Percentiles rank a stretch among this genome's conserved stretches.
Conservation (phyloP, 1,284 basidiomycete species). For the Testicularia cyperi region DNA sequence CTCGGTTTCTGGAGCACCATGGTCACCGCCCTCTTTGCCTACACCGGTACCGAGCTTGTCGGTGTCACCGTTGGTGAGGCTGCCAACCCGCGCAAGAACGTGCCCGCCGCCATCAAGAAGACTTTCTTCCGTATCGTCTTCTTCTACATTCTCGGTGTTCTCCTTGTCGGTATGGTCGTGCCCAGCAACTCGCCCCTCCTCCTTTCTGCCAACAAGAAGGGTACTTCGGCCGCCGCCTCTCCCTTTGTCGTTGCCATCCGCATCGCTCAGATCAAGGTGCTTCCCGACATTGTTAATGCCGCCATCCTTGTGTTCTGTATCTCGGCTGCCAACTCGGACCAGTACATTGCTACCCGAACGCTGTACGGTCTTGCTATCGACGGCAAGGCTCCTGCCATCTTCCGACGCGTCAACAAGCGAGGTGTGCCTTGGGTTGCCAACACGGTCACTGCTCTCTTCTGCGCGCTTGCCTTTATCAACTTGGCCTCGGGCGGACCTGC, state of each 20-base stretch:
- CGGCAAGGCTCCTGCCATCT: conserved; percentile 65
- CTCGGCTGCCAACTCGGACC: conserved; percentile 64
- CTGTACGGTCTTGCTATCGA: conserved; percentile 66
- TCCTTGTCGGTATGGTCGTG: conserved; percentile 59
- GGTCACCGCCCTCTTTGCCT: conserved; percentile 64
- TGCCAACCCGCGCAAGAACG: conserved; percentile 67
- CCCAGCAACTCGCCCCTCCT: conserved; percentile 36
- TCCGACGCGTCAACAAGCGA: conserved; percentile 63
- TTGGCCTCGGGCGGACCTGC: conserved; percentile 66
- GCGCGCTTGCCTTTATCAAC: conserved; percentile 69
- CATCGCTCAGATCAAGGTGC: conserved; percentile 70
- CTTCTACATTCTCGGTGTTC: conserved; percentile 69
- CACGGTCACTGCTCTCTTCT: conserved; percentile 67
- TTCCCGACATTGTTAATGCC: conserved; percentile 69
- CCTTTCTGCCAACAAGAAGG: conserved; percentile 18
- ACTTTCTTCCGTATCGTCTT: conserved; percentile 67
- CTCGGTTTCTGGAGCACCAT: conserved; percentile 45
- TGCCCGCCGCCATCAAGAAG: conserved; percentile 66
- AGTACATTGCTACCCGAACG: conserved; percentile 65
- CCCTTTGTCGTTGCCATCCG: conserved; percentile 73
- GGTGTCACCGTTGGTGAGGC: conserved; percentile 63
- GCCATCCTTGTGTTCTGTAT: conserved; percentile 58
- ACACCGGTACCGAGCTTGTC: conserved; percentile 67
- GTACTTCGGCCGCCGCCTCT: conserved; percentile 65
- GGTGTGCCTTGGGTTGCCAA: conserved; percentile 63